These are phyloP conservation scores for Alternaria metachromatica DNA, from an alignment of 2,329 filamentous ascomycete genomes.

Conservation along the genomic window DNA sequence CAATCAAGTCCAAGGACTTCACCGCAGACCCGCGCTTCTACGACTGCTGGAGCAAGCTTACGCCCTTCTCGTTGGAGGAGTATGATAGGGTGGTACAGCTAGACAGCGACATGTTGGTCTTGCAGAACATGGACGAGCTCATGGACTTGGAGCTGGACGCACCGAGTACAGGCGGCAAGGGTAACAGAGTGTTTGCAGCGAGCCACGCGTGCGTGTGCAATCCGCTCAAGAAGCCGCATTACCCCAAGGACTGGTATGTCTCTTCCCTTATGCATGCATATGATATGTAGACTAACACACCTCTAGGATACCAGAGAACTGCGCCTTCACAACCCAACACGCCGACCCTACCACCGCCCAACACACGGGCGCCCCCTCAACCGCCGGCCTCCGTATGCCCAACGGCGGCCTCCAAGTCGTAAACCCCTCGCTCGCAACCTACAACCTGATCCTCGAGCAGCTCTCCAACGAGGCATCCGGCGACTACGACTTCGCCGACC, in stretches of 20 bases:
- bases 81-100: constrained; percentile 83
- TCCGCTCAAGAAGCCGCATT: constrained; percentile 77
- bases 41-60: constrained; percentile 89
- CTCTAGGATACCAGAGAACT: constrained; percentile 61
- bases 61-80: constrained; percentile 76
- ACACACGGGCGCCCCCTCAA: constrained; percentile 56
- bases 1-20: constrained; percentile 69
- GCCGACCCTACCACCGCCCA: constrained; percentile 59
- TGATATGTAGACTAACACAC: neutral
- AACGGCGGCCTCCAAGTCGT: constrained; percentile 69
- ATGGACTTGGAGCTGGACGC: constrained; percentile 80
- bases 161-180: constrained; percentile 58
- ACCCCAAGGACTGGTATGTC: constrained; percentile 73
- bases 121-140: constrained; percentile 88
- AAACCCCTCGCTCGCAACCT: constrained; percentile 61
- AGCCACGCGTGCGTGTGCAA: constrained; percentile 88
- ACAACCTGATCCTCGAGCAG: constrained; percentile 58
- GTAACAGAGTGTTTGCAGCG: constrained; percentile 77
- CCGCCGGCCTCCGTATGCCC: constrained; percentile 62
- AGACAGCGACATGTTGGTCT: constrained; percentile 86
- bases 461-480: constrained; percentile 55
- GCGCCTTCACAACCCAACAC: constrained; percentile 67
- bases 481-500: constrained; percentile 66
- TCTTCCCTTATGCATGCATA: neutral
- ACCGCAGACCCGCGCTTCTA: constrained; percentile 82